Percentiles rank a stretch among this genome's conserved stretches.
Conservation (phyloP, 1,284 basidiomycete species). For the Puccinia coronata region DNA sequence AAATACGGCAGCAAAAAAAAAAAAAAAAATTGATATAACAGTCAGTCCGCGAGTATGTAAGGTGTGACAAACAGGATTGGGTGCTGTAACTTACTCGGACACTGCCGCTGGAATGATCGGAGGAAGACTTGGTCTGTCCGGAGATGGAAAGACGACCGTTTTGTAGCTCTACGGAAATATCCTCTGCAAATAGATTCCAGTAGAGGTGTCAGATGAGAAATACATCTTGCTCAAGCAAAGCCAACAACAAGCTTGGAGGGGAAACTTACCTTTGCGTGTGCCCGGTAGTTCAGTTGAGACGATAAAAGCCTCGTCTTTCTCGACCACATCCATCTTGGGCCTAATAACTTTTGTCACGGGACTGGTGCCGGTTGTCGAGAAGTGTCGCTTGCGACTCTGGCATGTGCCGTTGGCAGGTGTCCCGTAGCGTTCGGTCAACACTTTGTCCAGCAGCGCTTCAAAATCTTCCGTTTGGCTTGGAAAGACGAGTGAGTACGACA, state of each 20-base stretch:
- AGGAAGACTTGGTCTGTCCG: slow-evolving; percentile 33
- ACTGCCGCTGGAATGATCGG: slow-evolving; percentile 31
- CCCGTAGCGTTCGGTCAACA: slow-evolving; percentile 42
- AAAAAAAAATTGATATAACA: neutral
- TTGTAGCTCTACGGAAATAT: slow-evolving; percentile 44
- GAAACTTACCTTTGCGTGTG: slow-evolving; percentile 34
- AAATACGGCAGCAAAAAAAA: no score
- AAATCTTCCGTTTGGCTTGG: slow-evolving; percentile 44
- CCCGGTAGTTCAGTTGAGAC: slow-evolving; percentile 41
- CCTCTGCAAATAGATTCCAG: slow-evolving; percentile 12
- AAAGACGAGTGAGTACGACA: slow-evolving; percentile 43
- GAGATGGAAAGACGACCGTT: slow-evolving; percentile 42
- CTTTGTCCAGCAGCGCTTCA: slow-evolving; percentile 39
- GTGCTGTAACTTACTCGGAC: slow-evolving; percentile 38
- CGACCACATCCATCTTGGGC: slow-evolving; percentile 47
- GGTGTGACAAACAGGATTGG: neutral
- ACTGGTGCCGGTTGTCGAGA: slow-evolving; percentile 18
- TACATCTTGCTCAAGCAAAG: no score
- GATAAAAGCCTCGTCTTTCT: slow-evolving; percentile 35
- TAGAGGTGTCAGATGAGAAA: neutral
- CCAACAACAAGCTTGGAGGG: no score
- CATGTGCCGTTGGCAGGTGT: slow-evolving; percentile 11
- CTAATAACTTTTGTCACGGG: neutral
- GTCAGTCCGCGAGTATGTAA: neutral
- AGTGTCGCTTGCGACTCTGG: neutral